A percentile compares a stretch with the other conserved stretches of the same genome.
These are phyloP conservation scores for Penicillium hesseltinei DNA, from an alignment of 2,329 filamentous ascomycete genomes.

Conservation along the genomic window DNA sequence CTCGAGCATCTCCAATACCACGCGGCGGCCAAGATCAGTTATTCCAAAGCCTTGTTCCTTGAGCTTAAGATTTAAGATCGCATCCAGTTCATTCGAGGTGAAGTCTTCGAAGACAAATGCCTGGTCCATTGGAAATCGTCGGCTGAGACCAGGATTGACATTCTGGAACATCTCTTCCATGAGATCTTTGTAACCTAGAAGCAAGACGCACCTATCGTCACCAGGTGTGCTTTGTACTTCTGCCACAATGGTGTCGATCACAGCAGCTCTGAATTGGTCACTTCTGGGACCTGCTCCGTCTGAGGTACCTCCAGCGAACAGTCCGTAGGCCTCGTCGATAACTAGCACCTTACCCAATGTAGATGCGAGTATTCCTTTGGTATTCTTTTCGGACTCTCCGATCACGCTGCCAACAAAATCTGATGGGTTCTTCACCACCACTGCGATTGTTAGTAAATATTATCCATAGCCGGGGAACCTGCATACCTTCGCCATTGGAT, in stretches of 20 bases:
- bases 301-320: constrained; percentile 45
- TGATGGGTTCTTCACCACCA: constrained; percentile 68
- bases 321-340: constrained; percentile 76
- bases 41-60: constrained; percentile 54
- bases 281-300: constrained; percentile 29
- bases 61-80: constrained; percentile 64
- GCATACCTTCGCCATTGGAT: constrained; percentile 63
- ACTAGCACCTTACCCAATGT: constrained; percentile 72
- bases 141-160: constrained; percentile 66
- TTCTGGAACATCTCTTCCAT: constrained; percentile 74
- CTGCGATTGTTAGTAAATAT: constrained; percentile 37
- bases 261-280: constrained; percentile 59
- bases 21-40: constrained; percentile 52
- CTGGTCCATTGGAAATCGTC: constrained; percentile 63
- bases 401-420: constrained; percentile 67
- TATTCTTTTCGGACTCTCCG: constrained; percentile 67
- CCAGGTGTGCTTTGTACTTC: constrained; percentile 68
- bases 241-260: constrained; percentile 72
- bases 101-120: constrained; percentile 72
- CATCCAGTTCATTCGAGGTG: constrained; percentile 53
- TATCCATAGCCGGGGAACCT: constrained; percentile 15
- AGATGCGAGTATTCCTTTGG: constrained; percentile 67
- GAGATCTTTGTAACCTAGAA: constrained; percentile 67
- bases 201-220: constrained; percentile 69
- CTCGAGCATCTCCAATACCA: constrained; percentile 60